Base-by-base conservation (phyloP, 176 grass and related monocot genomes). In the Phoenix roebelenii region DNA sequence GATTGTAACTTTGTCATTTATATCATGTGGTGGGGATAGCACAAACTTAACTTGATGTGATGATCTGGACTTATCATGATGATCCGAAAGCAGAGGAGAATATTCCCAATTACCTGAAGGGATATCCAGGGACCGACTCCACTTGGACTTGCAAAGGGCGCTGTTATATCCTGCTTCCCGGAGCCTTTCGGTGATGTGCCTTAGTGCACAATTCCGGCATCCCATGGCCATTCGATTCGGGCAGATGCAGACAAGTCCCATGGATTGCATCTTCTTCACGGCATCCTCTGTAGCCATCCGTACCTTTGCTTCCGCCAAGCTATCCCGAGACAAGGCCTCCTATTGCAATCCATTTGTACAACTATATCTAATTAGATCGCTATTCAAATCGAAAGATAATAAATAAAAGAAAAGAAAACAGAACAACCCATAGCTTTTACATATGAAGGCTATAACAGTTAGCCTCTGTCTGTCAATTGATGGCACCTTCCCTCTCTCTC, bases 61-160 rank as follows among this genome's bases (percentile, higher is more conserved):
- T 3, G 26, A 28, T 28, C 3, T 28, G 5, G 5, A 28, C 26
- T 28, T 4, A 3, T 12, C 35, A 9, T 44, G 9, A 44, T 44
- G 9, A 44, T 44, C 35, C 2, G 2, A 9, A 44, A 9, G 5
- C 2, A 57, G 17, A 23, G 29, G 4, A 69, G 4, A 59, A 72
- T 67, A 23, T 58, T 58, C 16, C n/a, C 1, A 50, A 32, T 49
- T 79, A 89, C 81, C 81, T 89, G 85, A 82, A 53, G 84, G 92
- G 71, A 91, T 85, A 72, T 97, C 84, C 12, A 66, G 68, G 35
- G 87, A 97, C 16, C 69, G 72, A 24, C 35, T 74, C 92, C 92
- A 91, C 70, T 91, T 97, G 73, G 92, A 97, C 59, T 67, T 85
- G 84, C 87, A 91, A 66, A 91, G 35, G 50, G 80, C 81, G 67